Conservation (phyloP, 331 rosid species). For the Rosa hybrid region DNA sequence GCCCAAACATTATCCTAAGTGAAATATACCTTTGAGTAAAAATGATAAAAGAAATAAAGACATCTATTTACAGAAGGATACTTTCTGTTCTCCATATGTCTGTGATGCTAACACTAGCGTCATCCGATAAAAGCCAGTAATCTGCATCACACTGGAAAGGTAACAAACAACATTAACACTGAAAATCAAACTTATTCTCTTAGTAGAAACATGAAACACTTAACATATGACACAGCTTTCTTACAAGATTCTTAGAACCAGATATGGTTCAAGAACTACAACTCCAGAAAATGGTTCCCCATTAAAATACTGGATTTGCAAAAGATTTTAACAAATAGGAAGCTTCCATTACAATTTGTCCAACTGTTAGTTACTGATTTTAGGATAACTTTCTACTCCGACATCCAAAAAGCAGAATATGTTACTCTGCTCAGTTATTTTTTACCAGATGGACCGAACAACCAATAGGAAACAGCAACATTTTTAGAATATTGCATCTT, state of each 20-base stretch:
- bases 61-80: constrained; percentile 38
- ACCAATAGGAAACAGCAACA: not conserved
- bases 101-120: constrained; percentile 82
- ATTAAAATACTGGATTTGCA: not conserved
- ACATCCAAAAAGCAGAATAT: constrained; percentile 9
- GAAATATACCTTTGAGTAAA: not conserved
- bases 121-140: constrained; percentile 95
- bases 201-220: not conserved
- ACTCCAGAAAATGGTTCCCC: not conserved
- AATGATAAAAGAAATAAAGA: not conserved
- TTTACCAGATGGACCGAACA: not conserved
- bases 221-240: not conserved
- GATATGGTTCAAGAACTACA: not conserved
- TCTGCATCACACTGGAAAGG: constrained; percentile 75
- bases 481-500: not conserved
- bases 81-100: constrained; percentile 95
- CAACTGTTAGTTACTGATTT: not conserved
- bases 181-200: not conserved
- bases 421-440: not conserved
- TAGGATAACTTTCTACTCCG: not conserved
- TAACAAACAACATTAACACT: not conserved
- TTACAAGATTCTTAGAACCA: not conserved
- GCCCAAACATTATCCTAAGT: not conserved
- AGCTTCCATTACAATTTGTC: not conserved
- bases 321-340: not conserved